phyloP scores from a whole-genome alignment of 164 flowering plant species.

The Sextonia rubra region DNA sequence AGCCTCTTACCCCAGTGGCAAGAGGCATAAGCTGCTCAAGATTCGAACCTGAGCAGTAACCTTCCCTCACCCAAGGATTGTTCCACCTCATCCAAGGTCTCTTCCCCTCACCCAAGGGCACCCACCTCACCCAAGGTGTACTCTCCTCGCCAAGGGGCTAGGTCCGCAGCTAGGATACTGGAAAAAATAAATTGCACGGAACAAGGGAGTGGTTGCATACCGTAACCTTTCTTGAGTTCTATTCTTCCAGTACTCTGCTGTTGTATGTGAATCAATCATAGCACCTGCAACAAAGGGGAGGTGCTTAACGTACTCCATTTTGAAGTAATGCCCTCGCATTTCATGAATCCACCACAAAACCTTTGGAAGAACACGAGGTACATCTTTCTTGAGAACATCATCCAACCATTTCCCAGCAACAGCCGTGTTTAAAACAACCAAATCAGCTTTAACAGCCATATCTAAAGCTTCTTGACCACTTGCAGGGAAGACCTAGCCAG shows the following conservation, averaged over 20 bases:
- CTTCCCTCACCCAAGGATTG: too few species aligned
- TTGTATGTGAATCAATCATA: constrained; percentile 93
- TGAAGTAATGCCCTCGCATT: constrained; percentile 98
- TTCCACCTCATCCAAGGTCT: too few species aligned
- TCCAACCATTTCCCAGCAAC: constrained; percentile 99
- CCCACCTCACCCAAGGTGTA: too few species aligned
- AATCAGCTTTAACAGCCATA: constrained; percentile 81
- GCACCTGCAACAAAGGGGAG: constrained; percentile 96
- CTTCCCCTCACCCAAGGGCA: too few species aligned
- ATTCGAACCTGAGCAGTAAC: too few species aligned
- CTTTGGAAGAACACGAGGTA: constrained; percentile 78
- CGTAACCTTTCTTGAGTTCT: constrained; percentile 73
- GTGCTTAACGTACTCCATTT: constrained; percentile 83
- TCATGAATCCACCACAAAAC: constrained; percentile 99
- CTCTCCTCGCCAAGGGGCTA: too few species aligned
- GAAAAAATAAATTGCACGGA: too few species aligned
- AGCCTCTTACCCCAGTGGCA: too few species aligned
- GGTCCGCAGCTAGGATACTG: too few species aligned
- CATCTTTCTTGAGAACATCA: constrained; percentile 77
- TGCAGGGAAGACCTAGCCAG: constrained; percentile 63
- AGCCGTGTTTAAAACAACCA: constrained; percentile 93
- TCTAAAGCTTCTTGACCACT: constrained; percentile 72
- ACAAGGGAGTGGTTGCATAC: constrained; percentile 31
- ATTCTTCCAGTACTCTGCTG: constrained; percentile 91
- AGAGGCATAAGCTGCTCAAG: too few species aligned